A percentile compares a stretch with the other conserved stretches of the same genome.
These are phyloP conservation scores for Geranium rotundifolium DNA, from an alignment of 345 rosid genomes.

Conservation along the genomic window DNA sequence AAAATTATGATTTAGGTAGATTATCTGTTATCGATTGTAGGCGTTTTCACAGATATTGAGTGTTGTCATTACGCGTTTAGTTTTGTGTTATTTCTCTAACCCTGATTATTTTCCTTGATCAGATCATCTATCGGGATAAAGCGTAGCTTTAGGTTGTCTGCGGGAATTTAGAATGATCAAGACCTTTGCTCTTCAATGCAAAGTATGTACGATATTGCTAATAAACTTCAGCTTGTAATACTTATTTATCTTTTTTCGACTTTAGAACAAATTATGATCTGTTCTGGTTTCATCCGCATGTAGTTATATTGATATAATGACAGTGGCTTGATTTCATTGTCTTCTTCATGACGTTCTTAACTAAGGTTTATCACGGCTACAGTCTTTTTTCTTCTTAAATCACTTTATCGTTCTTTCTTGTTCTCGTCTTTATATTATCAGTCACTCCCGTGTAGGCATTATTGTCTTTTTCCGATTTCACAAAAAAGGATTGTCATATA, in stretches of 20 bases:
- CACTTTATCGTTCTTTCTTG: background rate
- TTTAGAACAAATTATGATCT: background rate
- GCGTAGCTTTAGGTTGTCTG: too few relatives aligned
- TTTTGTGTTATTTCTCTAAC: too few relatives aligned
- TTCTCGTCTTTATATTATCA: background rate
- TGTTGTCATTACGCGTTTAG: too few relatives aligned
- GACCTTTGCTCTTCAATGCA: slow-evolving; percentile 16
- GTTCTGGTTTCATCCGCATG: background rate
- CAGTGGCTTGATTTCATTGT: background rate
- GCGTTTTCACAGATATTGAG: too few relatives aligned
- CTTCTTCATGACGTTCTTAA: background rate
- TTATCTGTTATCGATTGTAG: too few relatives aligned
- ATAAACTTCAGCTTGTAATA: background rate
- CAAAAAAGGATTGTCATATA: background rate
- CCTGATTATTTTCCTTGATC: too few relatives aligned
- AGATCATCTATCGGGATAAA: too few relatives aligned
- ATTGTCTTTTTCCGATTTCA: background rate
- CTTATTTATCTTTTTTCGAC: background rate
- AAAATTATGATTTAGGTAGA: too few relatives aligned
- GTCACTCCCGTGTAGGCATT: background rate
- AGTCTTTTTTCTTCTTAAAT: background rate
- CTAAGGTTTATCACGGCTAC: background rate
- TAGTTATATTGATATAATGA: background rate
- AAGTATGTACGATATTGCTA: slow-evolving; percentile 10
- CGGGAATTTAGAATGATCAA: slow-evolving; percentile 22